These are phyloP conservation scores for Geotrichum aggregatum DNA, from an alignment of 1,139 yeast species.

Conservation along the genomic window DNA sequence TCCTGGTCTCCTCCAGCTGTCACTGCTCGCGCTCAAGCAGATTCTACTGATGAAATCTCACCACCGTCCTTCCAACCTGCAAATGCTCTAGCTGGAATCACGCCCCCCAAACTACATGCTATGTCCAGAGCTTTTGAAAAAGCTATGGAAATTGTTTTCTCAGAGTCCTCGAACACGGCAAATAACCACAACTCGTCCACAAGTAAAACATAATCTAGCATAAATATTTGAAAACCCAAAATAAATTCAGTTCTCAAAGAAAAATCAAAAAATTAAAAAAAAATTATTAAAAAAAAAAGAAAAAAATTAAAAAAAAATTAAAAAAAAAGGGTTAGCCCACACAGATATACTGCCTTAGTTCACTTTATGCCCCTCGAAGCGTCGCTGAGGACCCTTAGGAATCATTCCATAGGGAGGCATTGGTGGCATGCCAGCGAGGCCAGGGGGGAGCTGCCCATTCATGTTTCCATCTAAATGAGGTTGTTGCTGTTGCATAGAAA, in stretches of 20 bases:
- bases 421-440: conserved; percentile 25
- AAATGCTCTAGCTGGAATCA: background rate
- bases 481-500: conserved; percentile 15
- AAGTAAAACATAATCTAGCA: background rate
- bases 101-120: conserved; percentile 22
- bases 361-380: conserved; percentile 13
- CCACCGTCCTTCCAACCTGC: conserved; percentile 9
- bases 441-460: conserved; percentile 19
- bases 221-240: background rate
- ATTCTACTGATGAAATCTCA: conserved; percentile 1
- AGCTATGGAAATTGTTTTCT: conserved; percentile 21
- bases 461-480: conserved; percentile 11
- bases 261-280: background rate
- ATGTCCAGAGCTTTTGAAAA: conserved; percentile 23
- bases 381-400: conserved; percentile 13
- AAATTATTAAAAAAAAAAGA: conserved; percentile 3
- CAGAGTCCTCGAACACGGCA: background rate
- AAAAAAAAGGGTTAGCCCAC: background rate
- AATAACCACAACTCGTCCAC: too few relatives aligned
- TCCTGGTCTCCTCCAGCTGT: conserved; percentile 24
- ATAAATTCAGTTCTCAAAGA: too few relatives aligned
- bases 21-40: conserved; percentile 1
- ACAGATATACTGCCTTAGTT: background rate
- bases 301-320: background rate
- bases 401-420: conserved; percentile 22